These are phyloP conservation scores for Leptomonas pyrrhocoris DNA, from an alignment of 208 protist species.

Conservation along the genomic window DNA sequence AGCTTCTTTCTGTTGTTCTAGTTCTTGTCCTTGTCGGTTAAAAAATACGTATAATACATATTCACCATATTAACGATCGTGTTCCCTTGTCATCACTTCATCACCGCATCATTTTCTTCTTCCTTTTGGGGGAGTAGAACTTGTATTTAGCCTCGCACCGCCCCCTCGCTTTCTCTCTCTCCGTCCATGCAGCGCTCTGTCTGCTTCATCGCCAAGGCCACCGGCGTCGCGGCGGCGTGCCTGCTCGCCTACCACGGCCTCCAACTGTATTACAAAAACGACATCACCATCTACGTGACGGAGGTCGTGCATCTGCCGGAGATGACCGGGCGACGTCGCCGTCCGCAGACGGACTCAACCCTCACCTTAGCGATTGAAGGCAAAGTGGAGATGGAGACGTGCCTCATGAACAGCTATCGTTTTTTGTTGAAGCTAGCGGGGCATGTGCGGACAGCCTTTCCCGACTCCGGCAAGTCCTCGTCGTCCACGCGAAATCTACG, in stretches of 20 bases:
- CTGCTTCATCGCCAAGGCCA: slow-evolving; percentile 23
- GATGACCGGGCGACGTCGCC: slow-evolving; percentile 13
- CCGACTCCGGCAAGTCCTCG: slow-evolving; percentile 11
- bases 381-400: slow-evolving; percentile 71
- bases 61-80: too few relatives aligned
- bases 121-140: too few relatives aligned
- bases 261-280: slow-evolving; percentile 64
- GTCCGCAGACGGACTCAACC: neutral
- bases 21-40: too few relatives aligned
- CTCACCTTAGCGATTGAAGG: slow-evolving; percentile 37
- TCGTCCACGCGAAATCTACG: slow-evolving; percentile 7
- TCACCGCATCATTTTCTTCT: too few relatives aligned
- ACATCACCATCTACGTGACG: slow-evolving; percentile 73
- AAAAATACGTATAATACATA: too few relatives aligned
- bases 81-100: too few relatives aligned
- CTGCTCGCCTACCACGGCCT: slow-evolving; percentile 54
- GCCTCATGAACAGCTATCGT: slow-evolving; percentile 80
- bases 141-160: neutral
- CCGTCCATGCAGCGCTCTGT: slow-evolving; percentile 22
- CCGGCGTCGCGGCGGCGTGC: slow-evolving; percentile 23
- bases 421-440: slow-evolving; percentile 73
- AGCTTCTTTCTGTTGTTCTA: too few relatives aligned
- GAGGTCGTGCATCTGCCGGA: slow-evolving; percentile 76
- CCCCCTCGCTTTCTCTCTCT: neutral
- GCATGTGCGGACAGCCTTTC: slow-evolving; percentile 37